Conservation (phyloP, 257 asterid genomes). For the Jacaranda copaia region DNA sequence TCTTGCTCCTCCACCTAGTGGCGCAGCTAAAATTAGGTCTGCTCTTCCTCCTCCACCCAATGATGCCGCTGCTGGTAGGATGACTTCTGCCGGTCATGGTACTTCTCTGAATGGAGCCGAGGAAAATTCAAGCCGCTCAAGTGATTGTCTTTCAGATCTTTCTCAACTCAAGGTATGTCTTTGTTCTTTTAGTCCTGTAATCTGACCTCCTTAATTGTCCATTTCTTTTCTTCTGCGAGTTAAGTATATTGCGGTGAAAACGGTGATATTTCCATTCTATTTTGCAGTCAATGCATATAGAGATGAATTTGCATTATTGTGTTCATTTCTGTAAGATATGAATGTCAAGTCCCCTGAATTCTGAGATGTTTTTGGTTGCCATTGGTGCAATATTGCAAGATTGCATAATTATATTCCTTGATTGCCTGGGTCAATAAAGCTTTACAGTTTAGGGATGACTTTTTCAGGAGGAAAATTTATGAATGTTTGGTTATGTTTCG, state of each 20-base stretch:
- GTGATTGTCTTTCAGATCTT: conserved; percentile 74
- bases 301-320: too few relatives aligned
- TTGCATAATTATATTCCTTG: too few relatives aligned
- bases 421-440: too few relatives aligned
- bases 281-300: too few relatives aligned
- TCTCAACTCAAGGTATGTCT: conserved; percentile 80
- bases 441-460: too few relatives aligned
- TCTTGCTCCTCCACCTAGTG: conserved; percentile 91
- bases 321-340: too few relatives aligned
- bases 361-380: too few relatives aligned
- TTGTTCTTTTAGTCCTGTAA: conserved; percentile 1
- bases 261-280: too few relatives aligned
- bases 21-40: conserved; percentile 71
- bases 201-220: neutral
- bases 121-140: conserved; percentile 55
- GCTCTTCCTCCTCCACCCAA: conserved; percentile 97
- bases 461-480: too few relatives aligned
- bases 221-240: neutral
- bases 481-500: too few relatives aligned
- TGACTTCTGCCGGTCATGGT: conserved; percentile 43
- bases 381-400: too few relatives aligned
- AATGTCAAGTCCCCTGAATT: too few relatives aligned
- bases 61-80: conserved; percentile 67
- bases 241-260: neutral
- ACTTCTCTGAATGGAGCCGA: conserved; percentile 44